Conservation (phyloP, 345 rosid genomes). For the Aegle marmelos region DNA sequence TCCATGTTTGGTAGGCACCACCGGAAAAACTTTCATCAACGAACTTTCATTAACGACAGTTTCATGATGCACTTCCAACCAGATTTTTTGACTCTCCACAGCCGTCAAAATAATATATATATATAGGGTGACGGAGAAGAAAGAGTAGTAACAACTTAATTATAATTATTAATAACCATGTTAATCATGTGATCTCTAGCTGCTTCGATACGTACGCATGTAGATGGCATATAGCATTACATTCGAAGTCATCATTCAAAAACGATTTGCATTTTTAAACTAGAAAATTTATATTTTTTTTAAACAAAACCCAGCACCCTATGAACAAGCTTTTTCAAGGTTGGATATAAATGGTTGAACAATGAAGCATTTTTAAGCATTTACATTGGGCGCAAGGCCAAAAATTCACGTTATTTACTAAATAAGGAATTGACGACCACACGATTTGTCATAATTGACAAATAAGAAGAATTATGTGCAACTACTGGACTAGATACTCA, state of each 20-base stretch:
- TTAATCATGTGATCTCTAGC: not conserved
- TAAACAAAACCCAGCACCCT: not conserved
- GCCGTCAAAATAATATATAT: not conserved
- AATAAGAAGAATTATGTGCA: too few relatives aligned
- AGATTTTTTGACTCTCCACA: not conserved
- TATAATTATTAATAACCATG: not conserved
- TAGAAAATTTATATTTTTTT: not conserved
- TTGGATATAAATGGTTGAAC: not conserved
- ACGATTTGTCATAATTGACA: too few relatives aligned
- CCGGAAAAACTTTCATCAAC: too few relatives aligned
- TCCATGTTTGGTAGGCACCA: not conserved
- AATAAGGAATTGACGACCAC: too few relatives aligned
- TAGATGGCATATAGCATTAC: not conserved
- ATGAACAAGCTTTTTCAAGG: not conserved
- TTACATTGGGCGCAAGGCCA: not conserved
- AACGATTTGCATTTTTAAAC: too few relatives aligned
- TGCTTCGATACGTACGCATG: too few relatives aligned
- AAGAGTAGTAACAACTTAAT: not conserved
- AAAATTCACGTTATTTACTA: too few relatives aligned
- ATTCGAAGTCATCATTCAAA: not conserved
- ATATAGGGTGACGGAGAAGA: not conserved
- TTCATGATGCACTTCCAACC: not conserved
- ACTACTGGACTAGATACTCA: not conserved
- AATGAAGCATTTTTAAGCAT: not conserved
- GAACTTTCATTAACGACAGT: too few relatives aligned